Percentiles rank a stretch among this genome's conserved stretches.
phyloP scores from a whole-genome alignment of 495 filamentous ascomycete species.

The Hypoxylon intermedium region DNA sequence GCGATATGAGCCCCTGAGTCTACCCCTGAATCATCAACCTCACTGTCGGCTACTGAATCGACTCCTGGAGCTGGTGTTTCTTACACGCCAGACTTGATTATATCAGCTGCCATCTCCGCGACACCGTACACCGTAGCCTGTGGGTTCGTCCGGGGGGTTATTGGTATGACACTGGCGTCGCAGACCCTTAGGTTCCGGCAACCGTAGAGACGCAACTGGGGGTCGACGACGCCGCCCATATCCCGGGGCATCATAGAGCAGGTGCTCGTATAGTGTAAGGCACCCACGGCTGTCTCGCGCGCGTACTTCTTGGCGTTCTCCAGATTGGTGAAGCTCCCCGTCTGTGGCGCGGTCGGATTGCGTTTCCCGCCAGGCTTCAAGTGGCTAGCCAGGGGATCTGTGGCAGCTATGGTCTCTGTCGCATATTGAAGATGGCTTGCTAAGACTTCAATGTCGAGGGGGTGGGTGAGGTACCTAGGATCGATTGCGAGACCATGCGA shows the following conservation, averaged over 20 bases:
- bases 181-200: constrained; percentile 52
- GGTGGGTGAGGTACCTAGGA: constrained; percentile 50
- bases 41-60: too few relatives aligned
- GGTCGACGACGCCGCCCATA: constrained; percentile 47
- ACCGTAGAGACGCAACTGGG: constrained; percentile 51
- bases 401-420: constrained; percentile 36
- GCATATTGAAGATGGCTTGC: constrained; percentile 44
- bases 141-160: constrained; percentile 47
- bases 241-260: constrained; percentile 41
- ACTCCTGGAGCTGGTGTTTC: too few relatives aligned
- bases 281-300: constrained; percentile 31
- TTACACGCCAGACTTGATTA: background rate
- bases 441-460: constrained; percentile 48
- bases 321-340: constrained; percentile 4
- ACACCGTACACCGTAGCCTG: constrained; percentile 54
- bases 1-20: too few relatives aligned
- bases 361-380: constrained; percentile 16
- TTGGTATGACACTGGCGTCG: constrained; percentile 57
- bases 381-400: constrained; percentile 1
- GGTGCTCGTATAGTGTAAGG: constrained; percentile 39
- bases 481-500: constrained; percentile 43
- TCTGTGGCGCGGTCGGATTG: background rate
- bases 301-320: constrained; percentile 37
- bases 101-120: background rate
- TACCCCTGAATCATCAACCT: too few relatives aligned